Base-by-base conservation (phyloP, 2,329 filamentous ascomycete genomes). In the Penicillium aurantiogriseum region DNA sequence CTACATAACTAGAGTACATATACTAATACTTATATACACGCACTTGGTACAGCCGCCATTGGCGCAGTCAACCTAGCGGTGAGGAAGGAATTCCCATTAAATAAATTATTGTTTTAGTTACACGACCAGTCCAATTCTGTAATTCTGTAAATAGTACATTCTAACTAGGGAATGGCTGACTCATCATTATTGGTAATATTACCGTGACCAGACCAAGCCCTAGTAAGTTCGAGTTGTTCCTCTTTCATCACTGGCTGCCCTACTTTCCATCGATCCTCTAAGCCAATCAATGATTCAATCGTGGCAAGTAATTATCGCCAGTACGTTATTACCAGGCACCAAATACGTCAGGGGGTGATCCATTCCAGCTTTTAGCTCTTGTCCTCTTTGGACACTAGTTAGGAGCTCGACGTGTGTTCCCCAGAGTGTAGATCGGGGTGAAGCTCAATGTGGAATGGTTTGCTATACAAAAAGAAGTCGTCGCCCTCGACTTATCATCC, bases 291-390 rank as follows among this genome's bases (percentile, higher is more conserved):
- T 48, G 5, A 13, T 44, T n/a, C 27, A 31, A 52, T 44, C 50
- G 50, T 51, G 49, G 49, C 38, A 33, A 33, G 31, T 33, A 33
- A 33, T 33, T 33, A 15, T 33, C 5, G 31, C 2, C 31, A 43
- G 51, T 57, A 54, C 10, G 4, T 31, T 31, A 57, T 56, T 64
- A 67, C 64, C 64, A 67, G 64, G 64, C 57, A 67, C 60, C 56
- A 45, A 50, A 64, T 67, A 63, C 64, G 62, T 66, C 63, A 63
- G 59, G 59, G 58, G 63, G 35, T 60, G 64, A 65, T 67, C 64
- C 64, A 67, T 67, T 65, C 62, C 63, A 36, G 31, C 31, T 33
- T 13, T 13, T 33, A 61, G 63, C 57, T 62, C 40, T 44, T 43
- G 15, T 55, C 54, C 61, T 65, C 58, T 49, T 36, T 50, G 29